Evolutionary conservation across 2,329 filamentous ascomycete species (phyloP).

Genomic region (Aphanoascus verrucosus): DNA sequence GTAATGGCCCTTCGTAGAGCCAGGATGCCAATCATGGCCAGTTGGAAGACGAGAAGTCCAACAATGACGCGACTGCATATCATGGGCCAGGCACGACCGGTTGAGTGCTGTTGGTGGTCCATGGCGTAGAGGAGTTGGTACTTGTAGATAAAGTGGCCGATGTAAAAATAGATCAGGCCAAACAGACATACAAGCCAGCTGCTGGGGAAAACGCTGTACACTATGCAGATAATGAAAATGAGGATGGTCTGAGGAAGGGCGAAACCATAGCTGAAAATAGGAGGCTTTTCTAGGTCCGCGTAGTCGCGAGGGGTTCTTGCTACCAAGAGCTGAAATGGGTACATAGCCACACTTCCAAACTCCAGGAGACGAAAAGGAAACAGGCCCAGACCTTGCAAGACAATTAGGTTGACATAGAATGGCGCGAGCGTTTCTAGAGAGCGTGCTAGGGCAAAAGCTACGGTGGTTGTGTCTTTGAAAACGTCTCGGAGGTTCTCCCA

Average conservation of each 20-base stretch:
- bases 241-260: constrained; percentile 87
- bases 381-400: constrained; percentile 84
- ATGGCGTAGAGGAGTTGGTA: constrained; percentile 97
- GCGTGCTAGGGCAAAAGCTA: constrained; percentile 63
- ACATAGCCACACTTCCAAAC: constrained; percentile 72
- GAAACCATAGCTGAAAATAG: constrained; percentile 89
- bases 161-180: constrained; percentile 53
- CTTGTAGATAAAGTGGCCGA: constrained; percentile 86
- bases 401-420: constrained; percentile 91
- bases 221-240: constrained; percentile 87
- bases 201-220: constrained; percentile 75
- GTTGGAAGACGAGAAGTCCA: constrained; percentile 76
- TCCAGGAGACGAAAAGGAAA: constrained; percentile 88
- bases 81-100: constrained; percentile 89
- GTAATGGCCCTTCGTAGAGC: constrained; percentile 63
- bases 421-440: constrained; percentile 63
- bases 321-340: constrained; percentile 65
- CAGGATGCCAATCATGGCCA: constrained; percentile 81
- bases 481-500: constrained; percentile 56
- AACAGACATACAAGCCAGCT: constrained; percentile 75
- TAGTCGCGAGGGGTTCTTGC: constrained; percentile 86
- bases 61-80: constrained; percentile 86
- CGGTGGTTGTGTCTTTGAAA: constrained; percentile 65
- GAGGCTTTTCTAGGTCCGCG: constrained; percentile 68
- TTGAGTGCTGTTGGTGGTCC: constrained; percentile 92